These are phyloP conservation scores for Seiridium unicorne DNA, from an alignment of 2,329 filamentous ascomycete species.

Conservation along the genomic window DNA sequence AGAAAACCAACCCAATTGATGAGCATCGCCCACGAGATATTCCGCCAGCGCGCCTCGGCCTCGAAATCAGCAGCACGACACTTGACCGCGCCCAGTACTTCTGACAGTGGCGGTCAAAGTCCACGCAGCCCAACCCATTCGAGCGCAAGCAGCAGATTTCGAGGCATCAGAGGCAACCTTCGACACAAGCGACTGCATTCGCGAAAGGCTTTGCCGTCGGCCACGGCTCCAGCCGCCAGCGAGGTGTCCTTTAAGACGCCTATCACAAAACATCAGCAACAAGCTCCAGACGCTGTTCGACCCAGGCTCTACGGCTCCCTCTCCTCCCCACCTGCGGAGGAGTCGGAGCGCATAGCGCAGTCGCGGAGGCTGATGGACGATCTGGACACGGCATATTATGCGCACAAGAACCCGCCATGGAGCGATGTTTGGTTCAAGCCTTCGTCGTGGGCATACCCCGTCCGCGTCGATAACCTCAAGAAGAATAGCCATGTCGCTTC, in stretches of 20 bases:
- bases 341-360: neutral
- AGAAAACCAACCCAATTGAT: neutral
- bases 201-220: neutral
- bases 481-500: neutral
- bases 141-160: conserved; percentile 1
- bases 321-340: neutral
- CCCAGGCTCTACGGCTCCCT: too few species aligned
- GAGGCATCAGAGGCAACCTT: neutral
- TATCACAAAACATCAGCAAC: too few species aligned
- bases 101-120: neutral
- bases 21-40: neutral
- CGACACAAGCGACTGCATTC: neutral
- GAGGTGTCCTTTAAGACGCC: neutral
- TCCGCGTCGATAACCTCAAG: neutral
- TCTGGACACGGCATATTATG: neutral
- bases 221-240: neutral
- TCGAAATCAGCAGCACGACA: neutral
- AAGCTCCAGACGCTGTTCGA: too few species aligned
- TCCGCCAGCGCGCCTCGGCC: too few species aligned
- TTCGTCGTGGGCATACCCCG: neutral
- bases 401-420: neutral
- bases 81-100: too few species aligned
- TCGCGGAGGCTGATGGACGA: neutral
- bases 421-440: neutral
- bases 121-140: neutral